Percentiles rank a stretch among this genome's conserved stretches.
Evolutionary conservation across 2,329 filamentous ascomycete genomes (phyloP).

Genomic region (Diaporthe citriasiana): DNA sequence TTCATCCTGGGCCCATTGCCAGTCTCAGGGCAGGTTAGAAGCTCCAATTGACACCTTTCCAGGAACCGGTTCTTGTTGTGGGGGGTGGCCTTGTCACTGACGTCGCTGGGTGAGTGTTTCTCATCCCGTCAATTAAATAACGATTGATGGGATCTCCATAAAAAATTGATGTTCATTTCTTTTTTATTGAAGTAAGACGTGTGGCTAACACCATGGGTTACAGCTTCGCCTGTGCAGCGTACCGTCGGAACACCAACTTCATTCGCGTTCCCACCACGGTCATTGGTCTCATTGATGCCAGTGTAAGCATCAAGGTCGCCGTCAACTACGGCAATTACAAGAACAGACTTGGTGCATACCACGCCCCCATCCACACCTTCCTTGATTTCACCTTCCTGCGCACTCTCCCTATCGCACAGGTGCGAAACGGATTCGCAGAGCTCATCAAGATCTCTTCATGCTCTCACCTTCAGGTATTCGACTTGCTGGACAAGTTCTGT

Average conservation of each 20-base stretch:
- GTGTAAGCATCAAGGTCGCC: slow-evolving; percentile 83
- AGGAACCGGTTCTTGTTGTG: slow-evolving; percentile 76
- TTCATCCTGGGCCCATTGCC: no score
- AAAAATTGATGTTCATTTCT: slow-evolving; percentile 13
- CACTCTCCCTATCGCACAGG: slow-evolving; percentile 75
- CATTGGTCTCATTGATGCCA: slow-evolving; percentile 82
- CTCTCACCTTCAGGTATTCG: slow-evolving; percentile 75
- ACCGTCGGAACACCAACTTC: slow-evolving; percentile 80
- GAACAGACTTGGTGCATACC: slow-evolving; percentile 80
- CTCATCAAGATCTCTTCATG: slow-evolving; percentile 83
- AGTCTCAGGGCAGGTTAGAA: background rate
- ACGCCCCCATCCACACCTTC: slow-evolving; percentile 80
- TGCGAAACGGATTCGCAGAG: slow-evolving; percentile 81
- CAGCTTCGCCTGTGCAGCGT: slow-evolving; percentile 79
- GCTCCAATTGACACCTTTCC: slow-evolving; percentile 26
- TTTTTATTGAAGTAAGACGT: no score
- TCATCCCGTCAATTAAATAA: slow-evolving; percentile 16
- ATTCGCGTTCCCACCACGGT: slow-evolving; percentile 82
- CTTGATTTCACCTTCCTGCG: slow-evolving; percentile 81
- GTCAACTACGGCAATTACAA: slow-evolving; percentile 84
- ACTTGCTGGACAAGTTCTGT: slow-evolving; percentile 77
- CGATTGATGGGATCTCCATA: slow-evolving; percentile 30
- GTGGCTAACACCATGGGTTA: slow-evolving; percentile 43
- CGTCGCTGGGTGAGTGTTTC: slow-evolving; percentile 74
- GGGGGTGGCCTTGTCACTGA: slow-evolving; percentile 80